These are phyloP conservation scores for Xylaria sp. DNA, from an alignment of 2,329 filamentous ascomycete genomes.

Conservation along the genomic window DNA sequence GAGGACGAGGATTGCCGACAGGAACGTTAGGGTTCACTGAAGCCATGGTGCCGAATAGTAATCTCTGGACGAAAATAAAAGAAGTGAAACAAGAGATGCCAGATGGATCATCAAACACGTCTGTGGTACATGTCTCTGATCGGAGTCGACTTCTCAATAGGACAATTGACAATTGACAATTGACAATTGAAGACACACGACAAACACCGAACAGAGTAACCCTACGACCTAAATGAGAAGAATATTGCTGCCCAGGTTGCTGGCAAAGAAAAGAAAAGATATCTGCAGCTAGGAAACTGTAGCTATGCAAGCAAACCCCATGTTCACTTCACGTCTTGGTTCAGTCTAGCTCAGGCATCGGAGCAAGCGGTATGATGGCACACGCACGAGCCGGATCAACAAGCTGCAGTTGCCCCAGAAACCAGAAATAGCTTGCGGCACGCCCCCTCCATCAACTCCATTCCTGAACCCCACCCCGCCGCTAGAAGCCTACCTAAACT, in stretches of 20 bases:
- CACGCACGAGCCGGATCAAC: conserved; percentile 34
- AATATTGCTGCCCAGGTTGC: conserved; percentile 21
- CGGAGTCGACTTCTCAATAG: conserved; percentile 27
- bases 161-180: conserved; percentile 8
- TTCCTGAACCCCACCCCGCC: conserved; percentile 24
- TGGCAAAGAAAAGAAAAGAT: conserved; percentile 17
- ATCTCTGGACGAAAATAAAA: conserved; percentile 24
- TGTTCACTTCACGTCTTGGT: conserved; percentile 20
- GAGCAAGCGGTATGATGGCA: conserved; percentile 11
- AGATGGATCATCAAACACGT: conserved; percentile 35
- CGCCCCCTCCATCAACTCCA: conserved; percentile 14
- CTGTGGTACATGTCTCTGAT: conserved; percentile 38
- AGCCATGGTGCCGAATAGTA: conserved; percentile 40
- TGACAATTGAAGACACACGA: conserved; percentile 19
- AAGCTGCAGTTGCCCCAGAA: conserved; percentile 39
- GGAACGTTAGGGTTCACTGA: conserved; percentile 42
- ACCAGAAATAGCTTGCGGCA: conserved; percentile 17
- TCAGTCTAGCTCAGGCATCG: conserved; percentile 1
- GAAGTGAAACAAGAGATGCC: conserved; percentile 41
- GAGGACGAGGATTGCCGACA: conserved; percentile 37
- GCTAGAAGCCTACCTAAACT: conserved; percentile 13
- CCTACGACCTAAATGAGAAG: conserved; percentile 22
- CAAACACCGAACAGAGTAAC: conserved; percentile 20
- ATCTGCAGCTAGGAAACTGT: conserved; percentile 8
- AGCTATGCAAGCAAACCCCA: conserved; percentile 12